Evolutionary conservation across 1,139 yeast genomes (phyloP), one percentile per base, ranked within the genome.

Genomic region (Diutina catenulata): DNA sequence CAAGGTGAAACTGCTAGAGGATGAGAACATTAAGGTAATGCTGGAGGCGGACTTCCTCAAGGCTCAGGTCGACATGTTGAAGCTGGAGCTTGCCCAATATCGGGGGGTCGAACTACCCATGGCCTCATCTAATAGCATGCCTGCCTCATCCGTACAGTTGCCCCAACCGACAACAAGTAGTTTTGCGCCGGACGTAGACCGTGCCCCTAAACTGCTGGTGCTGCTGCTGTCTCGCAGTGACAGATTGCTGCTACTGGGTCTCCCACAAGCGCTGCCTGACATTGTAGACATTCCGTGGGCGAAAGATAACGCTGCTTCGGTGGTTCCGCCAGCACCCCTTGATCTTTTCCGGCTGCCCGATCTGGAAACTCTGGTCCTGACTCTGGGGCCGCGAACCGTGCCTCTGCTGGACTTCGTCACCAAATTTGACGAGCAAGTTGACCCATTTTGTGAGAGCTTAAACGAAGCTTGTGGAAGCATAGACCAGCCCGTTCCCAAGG

Each of bases 381-480:
- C 5, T 7, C 5, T 9, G 11, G 6, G 10, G 25, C 20, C 16
- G 6, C 25, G n/a, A 19, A 44, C 43, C 26, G n/a, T n/a, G n/a
- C n/a, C n/a, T n/a, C 29, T 25, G 28, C 46, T 50, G 8, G 46
- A 45, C 22, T 45, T 49, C 2, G 43, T 44, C n/a, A 41, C 48
- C 14, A 52, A 51, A 23, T 68, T 64, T 45, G 71, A 67, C 28
- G 73, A 68, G 45, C 56, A 63, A 45, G 55, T 61, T 15, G 69
- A 67, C 45, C 79, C 78, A 37, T 88, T 88, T 51, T 88, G 97
- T 52, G 72, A 70, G 21, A 74, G 77, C 49, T 65, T 88, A 48
- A 73, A 74, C 44, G 71, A 76, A 53, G 96, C 88, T 1, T 88
- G 97, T 57, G 96, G 95, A 14, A 79, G 79, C n/a, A 76, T 67